These are phyloP conservation scores for Daldinia bambusicola DNA, from an alignment of 495 filamentous ascomycete genomes.

Conservation along the genomic window DNA sequence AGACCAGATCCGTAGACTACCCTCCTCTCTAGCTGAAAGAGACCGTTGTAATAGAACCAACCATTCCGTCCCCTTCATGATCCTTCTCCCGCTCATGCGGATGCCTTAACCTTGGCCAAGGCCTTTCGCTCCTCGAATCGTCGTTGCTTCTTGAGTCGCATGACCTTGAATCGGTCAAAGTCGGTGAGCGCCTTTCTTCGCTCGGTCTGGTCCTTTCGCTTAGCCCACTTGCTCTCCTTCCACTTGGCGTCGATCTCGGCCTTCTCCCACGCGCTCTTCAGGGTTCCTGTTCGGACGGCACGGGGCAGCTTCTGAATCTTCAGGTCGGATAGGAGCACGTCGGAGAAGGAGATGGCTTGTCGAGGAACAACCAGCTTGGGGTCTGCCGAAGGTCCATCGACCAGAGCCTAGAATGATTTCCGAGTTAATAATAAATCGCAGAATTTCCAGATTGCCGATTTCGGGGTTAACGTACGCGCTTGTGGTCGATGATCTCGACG, in stretches of 20 bases:
- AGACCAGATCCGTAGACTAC: constrained; percentile 53
- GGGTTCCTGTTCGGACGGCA: constrained; percentile 80
- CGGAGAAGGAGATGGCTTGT: constrained; percentile 79
- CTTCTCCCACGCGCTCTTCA: constrained; percentile 87
- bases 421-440: constrained; percentile 41
- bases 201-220: constrained; percentile 83
- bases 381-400: constrained; percentile 89
- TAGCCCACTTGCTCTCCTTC: constrained; percentile 86
- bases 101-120: constrained; percentile 76
- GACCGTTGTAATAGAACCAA: constrained; percentile 42
- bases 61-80: constrained; percentile 16
- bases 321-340: constrained; percentile 89
- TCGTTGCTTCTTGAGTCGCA: constrained; percentile 97
- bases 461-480: constrained; percentile 80
- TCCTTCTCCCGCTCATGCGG: constrained; percentile 50
- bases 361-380: constrained; percentile 80
- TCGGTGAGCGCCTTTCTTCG: constrained; percentile 92
- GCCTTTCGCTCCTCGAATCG: constrained; percentile 97
- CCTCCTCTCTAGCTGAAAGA: constrained; percentile 45
- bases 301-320: constrained; percentile 89
- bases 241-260: constrained; percentile 90
- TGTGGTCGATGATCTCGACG: constrained; percentile 99
- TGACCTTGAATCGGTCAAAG: constrained; percentile 99
- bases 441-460: constrained; percentile 18
- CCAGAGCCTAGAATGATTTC: constrained; percentile 74